Percentiles rank a stretch among this genome's conserved stretches.
phyloP scores from a whole-genome alignment of 176 grass and related monocot species.

The sorghum (Sorghum bicolor) region DNA sequence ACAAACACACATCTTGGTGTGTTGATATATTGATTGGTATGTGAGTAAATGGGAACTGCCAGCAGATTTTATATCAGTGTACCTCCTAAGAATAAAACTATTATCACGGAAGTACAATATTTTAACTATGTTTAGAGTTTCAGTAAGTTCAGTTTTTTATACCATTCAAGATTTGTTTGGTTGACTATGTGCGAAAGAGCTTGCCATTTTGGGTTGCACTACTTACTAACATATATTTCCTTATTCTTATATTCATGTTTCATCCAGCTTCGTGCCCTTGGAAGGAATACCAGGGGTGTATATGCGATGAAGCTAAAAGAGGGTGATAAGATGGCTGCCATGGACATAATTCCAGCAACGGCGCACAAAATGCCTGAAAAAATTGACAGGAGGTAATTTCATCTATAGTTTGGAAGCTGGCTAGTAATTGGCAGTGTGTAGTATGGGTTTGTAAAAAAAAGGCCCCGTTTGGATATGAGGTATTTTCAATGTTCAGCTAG shows the following conservation, averaged over 20 bases:
- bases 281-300: constrained; percentile 80
- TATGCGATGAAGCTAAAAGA: constrained; percentile 79
- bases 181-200: neutral
- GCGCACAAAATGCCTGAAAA: constrained; percentile 61
- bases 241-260: constrained; percentile 29
- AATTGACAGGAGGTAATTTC: constrained; percentile 43
- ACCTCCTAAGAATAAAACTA: neutral
- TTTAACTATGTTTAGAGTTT: neutral
- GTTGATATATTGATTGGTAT: constrained; percentile 18
- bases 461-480: neutral
- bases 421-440: neutral
- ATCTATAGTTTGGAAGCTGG: neutral
- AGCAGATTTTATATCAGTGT: neutral
- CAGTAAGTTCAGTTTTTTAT: constrained; percentile 2
- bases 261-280: constrained; percentile 65
- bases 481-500: too few species aligned
- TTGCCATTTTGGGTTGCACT: neutral
- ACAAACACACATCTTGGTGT: neutral
- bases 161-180: neutral
- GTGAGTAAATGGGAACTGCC: neutral
- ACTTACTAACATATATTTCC: neutral
- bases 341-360: constrained; percentile 81
- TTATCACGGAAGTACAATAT: neutral
- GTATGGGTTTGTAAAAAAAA: constrained; percentile 4
- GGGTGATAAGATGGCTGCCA: constrained; percentile 80